phyloP scores from a whole-genome alignment of 2,329 filamentous ascomycete species.

The Alternaria brassicae region DNA sequence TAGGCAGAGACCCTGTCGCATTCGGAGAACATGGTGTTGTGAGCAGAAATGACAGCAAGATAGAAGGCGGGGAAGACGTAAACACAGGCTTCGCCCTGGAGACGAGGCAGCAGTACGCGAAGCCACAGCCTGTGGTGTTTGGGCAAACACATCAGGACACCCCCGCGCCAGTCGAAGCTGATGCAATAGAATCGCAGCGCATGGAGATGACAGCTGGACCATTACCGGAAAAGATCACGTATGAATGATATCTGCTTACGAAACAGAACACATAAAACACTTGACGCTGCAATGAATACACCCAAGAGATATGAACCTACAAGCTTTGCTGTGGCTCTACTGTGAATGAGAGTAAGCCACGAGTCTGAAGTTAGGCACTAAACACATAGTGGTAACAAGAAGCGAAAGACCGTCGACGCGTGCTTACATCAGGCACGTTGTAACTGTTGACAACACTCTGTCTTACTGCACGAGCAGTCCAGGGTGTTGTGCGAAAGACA shows the following conservation, averaged over 20 bases:
- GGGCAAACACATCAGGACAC: not conserved
- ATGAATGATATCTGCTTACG: constrained; percentile 18
- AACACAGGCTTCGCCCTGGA: constrained; percentile 11
- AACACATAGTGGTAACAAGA: not conserved
- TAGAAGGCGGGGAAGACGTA: constrained; percentile 14
- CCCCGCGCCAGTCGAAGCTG: constrained; percentile 12
- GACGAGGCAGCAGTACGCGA: constrained; percentile 4
- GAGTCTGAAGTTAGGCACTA: not conserved
- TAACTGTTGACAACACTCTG: not conserved
- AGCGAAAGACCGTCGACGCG: not conserved
- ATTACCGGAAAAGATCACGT: constrained; percentile 35
- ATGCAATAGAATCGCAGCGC: constrained; percentile 23
- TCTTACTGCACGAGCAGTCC: not conserved
- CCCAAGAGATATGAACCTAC: not conserved
- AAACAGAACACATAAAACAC: not conserved
- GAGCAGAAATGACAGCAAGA: constrained; percentile 19
- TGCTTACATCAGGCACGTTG: not conserved
- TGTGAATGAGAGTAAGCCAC: not conserved
- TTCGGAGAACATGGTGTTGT: not conserved
- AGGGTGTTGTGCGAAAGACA: not conserved
- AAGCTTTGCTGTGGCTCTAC: not conserved
- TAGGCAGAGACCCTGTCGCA: not conserved
- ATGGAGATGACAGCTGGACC: constrained; percentile 7
- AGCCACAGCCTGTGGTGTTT: constrained; percentile 1
- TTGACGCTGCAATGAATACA: not conserved